Base-by-base conservation (phyloP, 2,329 filamentous ascomycete genomes). In the Trichoderma sp. region DNA sequence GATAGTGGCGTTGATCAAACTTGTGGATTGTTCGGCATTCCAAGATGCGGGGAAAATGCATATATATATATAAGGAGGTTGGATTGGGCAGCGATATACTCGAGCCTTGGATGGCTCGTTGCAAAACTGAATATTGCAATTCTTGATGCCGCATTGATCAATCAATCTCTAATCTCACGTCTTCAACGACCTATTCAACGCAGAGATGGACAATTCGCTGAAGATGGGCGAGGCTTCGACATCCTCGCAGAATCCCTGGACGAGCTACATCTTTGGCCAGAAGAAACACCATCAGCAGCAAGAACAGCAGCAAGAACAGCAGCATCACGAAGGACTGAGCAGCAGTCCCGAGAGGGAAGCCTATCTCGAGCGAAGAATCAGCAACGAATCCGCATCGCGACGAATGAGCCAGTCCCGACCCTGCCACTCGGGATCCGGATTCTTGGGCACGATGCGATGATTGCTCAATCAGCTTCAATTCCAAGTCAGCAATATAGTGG, bases 361-460 rank as follows among this genome's bases (percentile, higher is more conserved):
- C 7, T 61, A 42, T 8, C 35, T 60, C n/a, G 35, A 54, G 8
- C 56, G 53, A 48, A 64, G 34, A 13, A 53, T 59, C 32, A 67
- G 57, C 64, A 61, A 61, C 15, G 58, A 64, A 10, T 52, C 60
- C 32, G 32, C 67, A 19, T 19, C 59, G 37, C 29, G 67, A 19
- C 59, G 54, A 25, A 52, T 56, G 34, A 54, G 64, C 34, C 25
- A 15, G 13, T 60, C 64, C 13, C 64, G 67, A 4, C 67, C 67
- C 22, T 64, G 50, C 29, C 52, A 63, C 17, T 50, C 67, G 22
- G 59, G 54, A 12, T 64, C 67, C 7, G 67, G 67, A n/a, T 68
- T 68, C 15, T 15, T 68, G n/a, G 67, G 67, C n/a, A 68, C 67
- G 22, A 68, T 68, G 67, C 67, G 67, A 58, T 68, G 22, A 52